Evolutionary conservation across 192 early-diverging fungal species (phyloP), one percentile per base, ranked within the genome.

Genomic region (Podila horticola): DNA sequence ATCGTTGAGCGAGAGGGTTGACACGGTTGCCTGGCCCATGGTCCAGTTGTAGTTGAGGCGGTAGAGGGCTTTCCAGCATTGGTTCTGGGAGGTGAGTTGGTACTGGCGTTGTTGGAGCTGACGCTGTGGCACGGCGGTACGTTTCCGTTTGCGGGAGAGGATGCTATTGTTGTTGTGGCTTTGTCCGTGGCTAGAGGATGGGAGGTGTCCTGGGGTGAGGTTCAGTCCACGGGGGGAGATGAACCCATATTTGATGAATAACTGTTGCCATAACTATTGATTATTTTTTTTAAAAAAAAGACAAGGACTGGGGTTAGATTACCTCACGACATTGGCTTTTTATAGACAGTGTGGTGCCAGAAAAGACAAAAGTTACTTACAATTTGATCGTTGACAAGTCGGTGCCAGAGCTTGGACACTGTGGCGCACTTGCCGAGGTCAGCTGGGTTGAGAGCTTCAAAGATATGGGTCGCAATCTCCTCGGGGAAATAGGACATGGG

Each of bases 321-420:
- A n/a, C 12, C 52, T 55, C 4, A 13, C 2, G 4, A 0, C 15
- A 15, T 45, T 41, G 38, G 51, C 22, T 2, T 57, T 20, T 20
- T 57, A 22, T 24, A 20, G 20, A 6, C 52, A n/a, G 52, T 22
- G 52, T 20, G 0, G 19, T 24, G n/a, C 20, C 8, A 24, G 20
- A 20, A 57, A 61, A 2, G 10, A 31, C 13, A 24, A 63, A 19
- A 64, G 36, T 0, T 26, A 29, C 34, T 29, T 81, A 69, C 77
- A 71, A 81, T 81, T 73, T 81, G 77, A 55, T 81, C 77, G 51
- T 81, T 81, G 45, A 73, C 77, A 20, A 81, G 77, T 13, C 77
- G 70, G 31, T 81, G 57, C 77, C 77, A 81, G 28, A 73, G 62
- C 34, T 60, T 65, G 11, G 77, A 72, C 13, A 81, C 77, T 24